Evolutionary conservation across 2,329 filamentous ascomycete genomes (phyloP).

Genomic region (Diatrype stigma): DNA sequence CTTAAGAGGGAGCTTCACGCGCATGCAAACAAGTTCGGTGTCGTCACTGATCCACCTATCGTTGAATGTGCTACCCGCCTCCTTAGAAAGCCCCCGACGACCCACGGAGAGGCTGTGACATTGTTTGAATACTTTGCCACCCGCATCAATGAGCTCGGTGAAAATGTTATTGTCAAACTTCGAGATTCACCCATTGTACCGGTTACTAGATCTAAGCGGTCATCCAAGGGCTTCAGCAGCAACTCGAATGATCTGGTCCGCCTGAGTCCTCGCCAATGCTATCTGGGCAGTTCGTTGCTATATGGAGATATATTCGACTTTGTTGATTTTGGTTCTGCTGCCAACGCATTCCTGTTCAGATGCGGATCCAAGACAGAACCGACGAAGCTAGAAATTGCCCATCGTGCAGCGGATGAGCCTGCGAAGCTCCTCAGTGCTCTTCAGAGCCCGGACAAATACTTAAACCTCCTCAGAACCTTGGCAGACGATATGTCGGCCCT

Average conservation of each 20-base stretch:
- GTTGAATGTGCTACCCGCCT: slow-evolving; percentile 70
- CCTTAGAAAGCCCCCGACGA: slow-evolving; percentile 66
- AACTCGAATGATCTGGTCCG: slow-evolving; percentile 40
- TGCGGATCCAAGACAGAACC: slow-evolving; percentile 91
- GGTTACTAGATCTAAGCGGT: slow-evolving; percentile 38
- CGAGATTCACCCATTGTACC: slow-evolving; percentile 69
- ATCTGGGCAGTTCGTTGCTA: slow-evolving; percentile 65
- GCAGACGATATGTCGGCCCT: slow-evolving; percentile 67
- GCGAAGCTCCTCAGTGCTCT: slow-evolving; percentile 75
- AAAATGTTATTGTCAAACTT: slow-evolving; percentile 55
- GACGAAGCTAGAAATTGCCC: slow-evolving; percentile 78
- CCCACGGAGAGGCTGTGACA: slow-evolving; percentile 59
- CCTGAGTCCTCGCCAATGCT: slow-evolving; percentile 69
- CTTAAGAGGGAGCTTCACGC: slow-evolving; percentile 70
- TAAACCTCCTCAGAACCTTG: slow-evolving; percentile 75
- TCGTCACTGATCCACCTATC: slow-evolving; percentile 77
- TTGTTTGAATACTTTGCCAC: slow-evolving; percentile 82
- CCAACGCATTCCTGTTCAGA: slow-evolving; percentile 82
- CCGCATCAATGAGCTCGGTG: slow-evolving; percentile 69
- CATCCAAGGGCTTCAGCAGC: slow-evolving; percentile 34
- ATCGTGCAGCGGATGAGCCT: slow-evolving; percentile 78
- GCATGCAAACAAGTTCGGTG: slow-evolving; percentile 80
- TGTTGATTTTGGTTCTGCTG: slow-evolving; percentile 85
- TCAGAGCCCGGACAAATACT: slow-evolving; percentile 78
- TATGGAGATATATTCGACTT: slow-evolving; percentile 96